Evolutionary conservation across 352 stramenopile genomes (phyloP).

Genomic region (Thalassiosira hispida): DNA sequence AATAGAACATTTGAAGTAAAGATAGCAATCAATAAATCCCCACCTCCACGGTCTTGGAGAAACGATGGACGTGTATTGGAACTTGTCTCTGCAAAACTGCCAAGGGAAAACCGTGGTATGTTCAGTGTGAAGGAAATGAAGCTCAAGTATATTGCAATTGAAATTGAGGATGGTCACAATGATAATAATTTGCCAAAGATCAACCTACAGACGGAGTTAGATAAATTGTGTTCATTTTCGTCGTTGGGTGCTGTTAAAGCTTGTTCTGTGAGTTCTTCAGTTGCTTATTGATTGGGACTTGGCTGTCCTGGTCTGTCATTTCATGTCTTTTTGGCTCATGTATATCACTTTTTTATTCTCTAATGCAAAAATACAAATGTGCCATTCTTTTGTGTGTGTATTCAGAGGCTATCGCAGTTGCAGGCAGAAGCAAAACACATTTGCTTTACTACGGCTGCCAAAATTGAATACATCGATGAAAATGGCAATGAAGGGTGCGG

Average conservation of each 20-base stretch:
- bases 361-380: too few relatives aligned
- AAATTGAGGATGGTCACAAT: neutral
- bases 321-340: too few relatives aligned
- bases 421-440: constrained; percentile 13
- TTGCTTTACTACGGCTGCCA: neutral
- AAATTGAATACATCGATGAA: constrained; percentile 49
- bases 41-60: constrained; percentile 8
- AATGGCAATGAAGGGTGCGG: constrained; percentile 55
- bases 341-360: too few relatives aligned
- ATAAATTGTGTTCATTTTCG: constrained; percentile 42
- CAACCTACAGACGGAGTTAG: constrained; percentile 26
- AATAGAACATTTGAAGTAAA: constrained; percentile 10
- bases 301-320: too few relatives aligned
- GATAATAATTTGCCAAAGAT: constrained; percentile 28
- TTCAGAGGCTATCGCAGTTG: constrained; percentile 37
- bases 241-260: constrained; percentile 19
- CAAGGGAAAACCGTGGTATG: constrained; percentile 5
- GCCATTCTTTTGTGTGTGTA: too few relatives aligned
- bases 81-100: constrained; percentile 43
- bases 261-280: constrained; percentile 27
- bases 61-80: constrained; percentile 20
- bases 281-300: constrained; percentile 8
- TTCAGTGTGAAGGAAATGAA: constrained; percentile 13
- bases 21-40: neutral
- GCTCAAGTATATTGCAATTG: constrained; percentile 39